phyloP scores from a whole-genome alignment of 2,329 filamentous ascomycete genomes.

The Clonostachys byssicola region DNA sequence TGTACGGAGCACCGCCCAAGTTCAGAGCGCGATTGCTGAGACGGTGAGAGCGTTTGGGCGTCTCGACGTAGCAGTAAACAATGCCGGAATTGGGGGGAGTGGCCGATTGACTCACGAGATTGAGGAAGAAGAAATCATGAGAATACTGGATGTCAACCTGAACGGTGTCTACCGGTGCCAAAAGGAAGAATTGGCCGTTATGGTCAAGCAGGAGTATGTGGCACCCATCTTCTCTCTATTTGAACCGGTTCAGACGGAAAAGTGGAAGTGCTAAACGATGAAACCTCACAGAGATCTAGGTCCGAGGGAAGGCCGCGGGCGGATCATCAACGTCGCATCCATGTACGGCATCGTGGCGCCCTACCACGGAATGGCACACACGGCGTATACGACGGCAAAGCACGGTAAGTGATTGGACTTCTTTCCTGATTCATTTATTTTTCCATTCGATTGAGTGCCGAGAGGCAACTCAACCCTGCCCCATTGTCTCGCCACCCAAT shows the following conservation, averaged over 20 bases:
- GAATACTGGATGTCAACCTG: constrained; percentile 47
- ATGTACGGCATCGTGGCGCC: constrained; percentile 44
- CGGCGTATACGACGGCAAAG: constrained; percentile 48
- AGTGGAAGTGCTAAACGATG: too few relatives aligned
- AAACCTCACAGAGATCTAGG: constrained; percentile 22
- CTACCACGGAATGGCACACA: constrained; percentile 25
- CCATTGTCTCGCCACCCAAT: too few relatives aligned
- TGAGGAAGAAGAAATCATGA: constrained; percentile 40
- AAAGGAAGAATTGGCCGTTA: constrained; percentile 44
- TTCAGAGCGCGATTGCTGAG: constrained; percentile 33
- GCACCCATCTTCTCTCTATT: background rate
- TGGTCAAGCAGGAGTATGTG: constrained; percentile 44
- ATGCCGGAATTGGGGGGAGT: constrained; percentile 43
- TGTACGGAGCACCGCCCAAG: constrained; percentile 34
- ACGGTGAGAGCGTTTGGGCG: constrained; percentile 41
- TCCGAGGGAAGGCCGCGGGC: constrained; percentile 34
- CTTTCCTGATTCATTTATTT: too few relatives aligned
- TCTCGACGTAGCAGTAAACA: constrained; percentile 52
- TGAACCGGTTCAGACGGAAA: too few relatives aligned
- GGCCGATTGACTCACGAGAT: constrained; percentile 37
- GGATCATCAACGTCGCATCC: constrained; percentile 50
- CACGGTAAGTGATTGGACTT: constrained; percentile 26
- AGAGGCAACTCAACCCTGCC: too few relatives aligned
- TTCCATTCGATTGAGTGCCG: too few relatives aligned
- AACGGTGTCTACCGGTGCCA: constrained; percentile 55